Evolutionary conservation across 2,329 filamentous ascomycete genomes (phyloP).

Genomic region (Polychaeton citri): DNA sequence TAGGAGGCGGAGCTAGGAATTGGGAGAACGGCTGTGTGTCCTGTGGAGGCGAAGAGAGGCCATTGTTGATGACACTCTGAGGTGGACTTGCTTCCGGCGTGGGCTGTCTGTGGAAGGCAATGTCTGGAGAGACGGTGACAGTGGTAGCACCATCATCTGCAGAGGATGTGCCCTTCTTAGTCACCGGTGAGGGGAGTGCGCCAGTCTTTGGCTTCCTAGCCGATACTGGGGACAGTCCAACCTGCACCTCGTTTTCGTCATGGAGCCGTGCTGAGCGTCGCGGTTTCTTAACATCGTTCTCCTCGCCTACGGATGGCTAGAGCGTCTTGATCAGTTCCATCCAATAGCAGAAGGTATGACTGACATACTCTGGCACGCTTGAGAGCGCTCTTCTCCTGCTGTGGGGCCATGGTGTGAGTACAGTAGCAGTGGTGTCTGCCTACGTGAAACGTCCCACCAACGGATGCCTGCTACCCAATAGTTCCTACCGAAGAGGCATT

Average conservation of each 20-base stretch:
- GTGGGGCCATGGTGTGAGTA: constrained; percentile 16
- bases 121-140: constrained; percentile 43
- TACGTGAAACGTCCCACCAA: no score
- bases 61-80: constrained; percentile 21
- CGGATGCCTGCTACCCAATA: no score
- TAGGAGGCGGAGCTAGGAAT: constrained; percentile 54
- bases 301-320: constrained; percentile 54
- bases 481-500: no score
- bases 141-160: constrained; percentile 55
- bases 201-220: constrained; percentile 42
- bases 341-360: no score
- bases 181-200: constrained; percentile 72
- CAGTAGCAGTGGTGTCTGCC: no score
- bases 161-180: constrained; percentile 50
- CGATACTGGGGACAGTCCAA: neutral
- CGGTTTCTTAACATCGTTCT: constrained; percentile 64
- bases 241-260: constrained; percentile 6
- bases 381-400: constrained; percentile 62
- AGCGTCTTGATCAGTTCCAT: no score
- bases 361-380: constrained; percentile 65
- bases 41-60: constrained; percentile 51
- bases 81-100: constrained; percentile 27
- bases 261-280: constrained; percentile 60
- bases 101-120: constrained; percentile 38
- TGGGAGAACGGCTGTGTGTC: constrained; percentile 75